phyloP scores from a whole-genome alignment of 148 eudicot species.

The Fallopia convolvulus region DNA sequence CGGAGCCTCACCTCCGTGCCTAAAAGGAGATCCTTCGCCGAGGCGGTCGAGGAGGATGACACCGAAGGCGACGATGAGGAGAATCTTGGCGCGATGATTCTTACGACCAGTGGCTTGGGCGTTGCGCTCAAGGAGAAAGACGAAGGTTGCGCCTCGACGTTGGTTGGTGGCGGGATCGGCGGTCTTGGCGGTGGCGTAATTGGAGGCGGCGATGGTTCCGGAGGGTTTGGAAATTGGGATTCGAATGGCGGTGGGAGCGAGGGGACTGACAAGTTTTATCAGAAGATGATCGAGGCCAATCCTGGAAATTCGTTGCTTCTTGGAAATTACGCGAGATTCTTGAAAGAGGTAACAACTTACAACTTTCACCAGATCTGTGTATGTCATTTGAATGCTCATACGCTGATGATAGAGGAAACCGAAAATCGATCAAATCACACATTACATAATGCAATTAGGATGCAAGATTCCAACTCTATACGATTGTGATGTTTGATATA shows the following conservation, averaged over 20 bases:
- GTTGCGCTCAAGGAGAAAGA: constrained; percentile 15
- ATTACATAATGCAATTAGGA: too few species aligned
- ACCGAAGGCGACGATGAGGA: constrained; percentile 4
- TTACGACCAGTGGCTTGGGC: constrained; percentile 13
- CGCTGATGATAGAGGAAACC: neutral
- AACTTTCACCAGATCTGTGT: neutral
- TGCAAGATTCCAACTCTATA: neutral
- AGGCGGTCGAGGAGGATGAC: constrained; percentile 11
- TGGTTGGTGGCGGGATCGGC: constrained; percentile 8
- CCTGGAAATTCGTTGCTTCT: constrained; percentile 55
- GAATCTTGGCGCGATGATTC: neutral
- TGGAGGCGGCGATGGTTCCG: constrained; percentile 22
- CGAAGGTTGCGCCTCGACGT: constrained; percentile 1
- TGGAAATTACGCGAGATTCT: constrained; percentile 44
- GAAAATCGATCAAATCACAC: neutral
- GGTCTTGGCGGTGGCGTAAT: constrained; percentile 13
- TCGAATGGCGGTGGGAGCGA: constrained; percentile 11
- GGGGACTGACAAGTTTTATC: constrained; percentile 37
- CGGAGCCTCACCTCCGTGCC: constrained; percentile 13
- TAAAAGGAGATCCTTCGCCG: constrained; percentile 6
- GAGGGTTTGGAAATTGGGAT: constrained; percentile 16
- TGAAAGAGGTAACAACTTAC: constrained; percentile 39
- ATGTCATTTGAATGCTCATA: neutral
- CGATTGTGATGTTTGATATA: constrained; percentile 12
- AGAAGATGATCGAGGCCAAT: constrained; percentile 49